Evolutionary conservation across 305 asterid species (phyloP).

Genomic region (Fraxinus dipetala): DNA sequence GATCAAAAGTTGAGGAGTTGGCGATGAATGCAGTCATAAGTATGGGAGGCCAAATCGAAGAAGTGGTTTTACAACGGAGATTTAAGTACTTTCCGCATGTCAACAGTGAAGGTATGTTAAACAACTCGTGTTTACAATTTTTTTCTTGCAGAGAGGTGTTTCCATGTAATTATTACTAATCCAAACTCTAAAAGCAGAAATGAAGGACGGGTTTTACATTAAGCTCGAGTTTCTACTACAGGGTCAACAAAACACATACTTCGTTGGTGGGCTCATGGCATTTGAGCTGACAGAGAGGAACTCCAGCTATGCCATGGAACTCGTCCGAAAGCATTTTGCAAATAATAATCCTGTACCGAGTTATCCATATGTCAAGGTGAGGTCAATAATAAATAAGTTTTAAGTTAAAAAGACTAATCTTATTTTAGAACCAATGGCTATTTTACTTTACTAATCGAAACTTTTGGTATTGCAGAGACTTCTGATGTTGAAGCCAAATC

Average conservation of each 20-base stretch:
- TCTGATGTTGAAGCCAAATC: constrained; percentile 38
- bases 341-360: constrained; percentile 43
- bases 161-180: neutral
- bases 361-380: constrained; percentile 66
- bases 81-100: constrained; percentile 83
- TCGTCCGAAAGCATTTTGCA: constrained; percentile 59
- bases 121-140: neutral
- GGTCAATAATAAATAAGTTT: neutral
- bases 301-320: constrained; percentile 56
- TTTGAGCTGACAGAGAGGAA: constrained; percentile 87
- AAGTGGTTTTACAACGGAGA: constrained; percentile 51
- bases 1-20: constrained; percentile 45
- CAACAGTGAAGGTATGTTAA: constrained; percentile 49
- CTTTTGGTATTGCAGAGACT: constrained; percentile 38
- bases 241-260: constrained; percentile 68
- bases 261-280: constrained; percentile 74
- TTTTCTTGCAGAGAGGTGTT: neutral
- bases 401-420: neutral
- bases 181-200: constrained; percentile 44
- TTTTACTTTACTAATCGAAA: neutral
- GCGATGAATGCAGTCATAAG: constrained; percentile 56
- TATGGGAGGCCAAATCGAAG: constrained; percentile 59
- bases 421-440: neutral
- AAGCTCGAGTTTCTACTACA: constrained; percentile 64
- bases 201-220: constrained; percentile 72